A percentile compares a stretch with the other conserved stretches of the same genome.
Conservation (phyloP, 495 filamentous ascomycete species). For the Aspergillus incahuasiensis region DNA sequence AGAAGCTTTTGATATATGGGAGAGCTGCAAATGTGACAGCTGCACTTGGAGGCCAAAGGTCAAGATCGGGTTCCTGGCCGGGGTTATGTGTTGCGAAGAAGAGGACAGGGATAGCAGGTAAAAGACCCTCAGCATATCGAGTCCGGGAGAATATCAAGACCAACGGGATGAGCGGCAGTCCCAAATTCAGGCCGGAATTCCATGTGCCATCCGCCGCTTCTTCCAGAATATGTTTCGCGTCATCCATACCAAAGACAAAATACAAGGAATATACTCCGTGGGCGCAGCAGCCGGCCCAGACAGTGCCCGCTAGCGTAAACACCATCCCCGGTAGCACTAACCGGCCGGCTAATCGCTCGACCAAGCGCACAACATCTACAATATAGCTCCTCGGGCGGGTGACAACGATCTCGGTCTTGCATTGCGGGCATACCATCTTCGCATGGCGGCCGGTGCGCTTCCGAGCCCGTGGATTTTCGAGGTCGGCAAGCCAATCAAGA, state of each 20-base stretch:
- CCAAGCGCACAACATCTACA: constrained; percentile 51
- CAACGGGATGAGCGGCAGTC: constrained; percentile 59
- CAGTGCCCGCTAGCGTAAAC: constrained; percentile 49
- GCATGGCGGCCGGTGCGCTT: constrained; percentile 41
- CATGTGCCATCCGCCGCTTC: constrained; percentile 34
- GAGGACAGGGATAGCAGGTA: constrained; percentile 59
- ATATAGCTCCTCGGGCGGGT: constrained; percentile 65
- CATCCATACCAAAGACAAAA: constrained; percentile 58
- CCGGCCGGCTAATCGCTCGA: constrained; percentile 51
- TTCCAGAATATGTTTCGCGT: constrained; percentile 48
- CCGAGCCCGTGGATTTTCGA: constrained; percentile 58
- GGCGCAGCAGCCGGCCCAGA: constrained; percentile 51
- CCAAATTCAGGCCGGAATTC: constrained; percentile 45
- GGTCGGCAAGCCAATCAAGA: constrained; percentile 82
- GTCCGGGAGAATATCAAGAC: constrained; percentile 58
- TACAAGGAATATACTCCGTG: constrained; percentile 58
- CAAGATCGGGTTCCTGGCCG: constrained; percentile 36
- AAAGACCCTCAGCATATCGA: constrained; percentile 50
- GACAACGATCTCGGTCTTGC: constrained; percentile 74
- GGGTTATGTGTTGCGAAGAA: constrained; percentile 53
- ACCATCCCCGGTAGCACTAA: constrained; percentile 56
- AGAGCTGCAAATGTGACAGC: constrained; percentile 64
- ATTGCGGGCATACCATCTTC: constrained; percentile 78
- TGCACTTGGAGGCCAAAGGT: constrained; percentile 70
- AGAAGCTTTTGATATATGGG: constrained; percentile 62